phyloP scores from a whole-genome alignment of 1,284 basidiomycete species.

The Irpex rosettiformis region DNA sequence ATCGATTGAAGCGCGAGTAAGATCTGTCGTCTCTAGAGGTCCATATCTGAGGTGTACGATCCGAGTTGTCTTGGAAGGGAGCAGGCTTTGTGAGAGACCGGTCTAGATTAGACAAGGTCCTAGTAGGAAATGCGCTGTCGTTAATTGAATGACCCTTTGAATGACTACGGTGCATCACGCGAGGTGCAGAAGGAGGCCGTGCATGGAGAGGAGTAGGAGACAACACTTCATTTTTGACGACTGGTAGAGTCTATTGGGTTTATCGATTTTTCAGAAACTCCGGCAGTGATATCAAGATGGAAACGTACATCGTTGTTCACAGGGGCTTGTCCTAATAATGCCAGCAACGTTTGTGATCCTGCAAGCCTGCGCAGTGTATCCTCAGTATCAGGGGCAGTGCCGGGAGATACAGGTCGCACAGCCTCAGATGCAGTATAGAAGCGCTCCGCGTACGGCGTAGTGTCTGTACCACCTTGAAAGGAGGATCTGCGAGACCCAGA shows the following conservation, averaged over 20 bases:
- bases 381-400: neutral
- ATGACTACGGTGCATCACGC: neutral
- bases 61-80: neutral
- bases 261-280: neutral
- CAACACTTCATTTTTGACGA: slow-evolving; percentile 5
- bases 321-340: slow-evolving; percentile 1
- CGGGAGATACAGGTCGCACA: neutral
- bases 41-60: neutral
- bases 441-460: neutral
- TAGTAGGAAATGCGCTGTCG: neutral
- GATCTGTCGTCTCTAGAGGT: neutral
- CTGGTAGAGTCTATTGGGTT: neutral
- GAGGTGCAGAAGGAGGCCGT: neutral
- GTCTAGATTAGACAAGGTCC: neutral
- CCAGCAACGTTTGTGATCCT: slow-evolving; percentile 3
- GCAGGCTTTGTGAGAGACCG: neutral
- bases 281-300: neutral
- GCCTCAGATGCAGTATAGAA: neutral
- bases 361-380: slow-evolving; percentile 7
- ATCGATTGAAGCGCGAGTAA: neutral
- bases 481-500: neutral
- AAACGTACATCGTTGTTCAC: slow-evolving; percentile 10
- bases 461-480: neutral
- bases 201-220: neutral
- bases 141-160: neutral